Evolutionary conservation across 2,329 filamentous ascomycete genomes (phyloP), one percentile per base, ranked within the genome.

Genomic region (Fusarium siculi): DNA sequence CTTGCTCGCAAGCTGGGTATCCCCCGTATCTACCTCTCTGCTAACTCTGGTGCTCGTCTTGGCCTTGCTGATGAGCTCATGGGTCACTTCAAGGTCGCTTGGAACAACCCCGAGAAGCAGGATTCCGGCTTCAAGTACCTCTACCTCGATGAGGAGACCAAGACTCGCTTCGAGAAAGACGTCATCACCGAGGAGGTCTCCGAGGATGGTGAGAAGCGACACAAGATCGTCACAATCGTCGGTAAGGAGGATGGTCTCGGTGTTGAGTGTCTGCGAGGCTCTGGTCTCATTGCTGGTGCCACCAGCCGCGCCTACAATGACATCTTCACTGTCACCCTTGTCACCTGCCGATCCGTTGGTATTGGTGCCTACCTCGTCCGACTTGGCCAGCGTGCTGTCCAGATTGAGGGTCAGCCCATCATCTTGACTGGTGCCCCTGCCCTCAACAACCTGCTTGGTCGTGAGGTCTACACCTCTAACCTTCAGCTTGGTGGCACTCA

Each of bases 401-500:
- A 99, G 85, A 97, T 99, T 75, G 96, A 99, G 85, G 96, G 96
- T 67, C 96, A 99, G 85, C 96, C 96, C 43, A 99, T 99, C 82
- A 99, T 99, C 80, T 90, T 99, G 73, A 99, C 96, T 79, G 96
- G 96, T 89, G 96, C 96, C 54, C 94, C 94, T 74, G 96, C 96
- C 67, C 93, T 99, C 82, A 99, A 99, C 91, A 99, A 98, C 87
- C 88, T 99, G 79, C 91, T 99, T 69, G 96, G 96, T 79, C 95
- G 97, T 77, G 96, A 99, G 84, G 96, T 99, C 36, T 99, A 99
- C 87, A 98, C 96, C 30, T 98, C 96, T 69, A 99, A 99, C 89
- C 86, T 99, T 80, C 96, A 99, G 87, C 94, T 99, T 74, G 96
- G 96, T 91, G 96, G 96, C 78, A 99, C 96, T n/a, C 96, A 99